phyloP scores from a whole-genome alignment of 768 basidiomycete genomes.

The Lactifluus subvellereus region DNA sequence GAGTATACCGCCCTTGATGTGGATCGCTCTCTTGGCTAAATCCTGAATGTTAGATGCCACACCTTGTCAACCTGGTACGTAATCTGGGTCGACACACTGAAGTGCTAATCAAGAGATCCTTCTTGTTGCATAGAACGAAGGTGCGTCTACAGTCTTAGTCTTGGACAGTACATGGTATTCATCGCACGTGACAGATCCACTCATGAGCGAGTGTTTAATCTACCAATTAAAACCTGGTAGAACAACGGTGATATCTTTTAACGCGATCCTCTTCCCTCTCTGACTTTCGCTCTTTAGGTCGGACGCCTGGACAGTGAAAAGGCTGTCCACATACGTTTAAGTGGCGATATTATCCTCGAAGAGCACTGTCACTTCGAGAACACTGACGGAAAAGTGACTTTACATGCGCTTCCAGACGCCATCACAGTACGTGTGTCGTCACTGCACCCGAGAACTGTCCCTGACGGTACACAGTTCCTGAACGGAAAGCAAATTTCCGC shows the following conservation, averaged over 20 bases:
- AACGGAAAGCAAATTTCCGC: conserved; percentile 86
- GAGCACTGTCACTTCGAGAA: conserved; percentile 94
- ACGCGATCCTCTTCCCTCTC: conserved; percentile 19
- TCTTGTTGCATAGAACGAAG: conserved; percentile 20
- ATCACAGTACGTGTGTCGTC: conserved; percentile 57
- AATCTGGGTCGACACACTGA: conserved; percentile 1
- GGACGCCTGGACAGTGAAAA: conserved; percentile 83
- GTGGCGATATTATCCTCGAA: conserved; percentile 85
- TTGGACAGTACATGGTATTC: background rate
- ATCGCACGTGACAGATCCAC: conserved; percentile 54
- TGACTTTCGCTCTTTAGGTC: conserved; percentile 42
- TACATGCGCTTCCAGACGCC: conserved; percentile 74
- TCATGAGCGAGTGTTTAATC: conserved; percentile 94
- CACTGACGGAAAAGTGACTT: conserved; percentile 72
- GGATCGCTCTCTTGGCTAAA: background rate
- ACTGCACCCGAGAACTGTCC: conserved; percentile 3
- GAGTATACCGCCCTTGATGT: background rate
- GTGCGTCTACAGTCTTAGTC: conserved; percentile 7
- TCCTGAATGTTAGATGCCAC: conserved; percentile 61
- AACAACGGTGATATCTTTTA: conserved; percentile 50
- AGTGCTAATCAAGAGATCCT: background rate
- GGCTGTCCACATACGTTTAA: conserved; percentile 83
- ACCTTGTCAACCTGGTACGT: conserved; percentile 87
- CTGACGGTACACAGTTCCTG: conserved; percentile 55
- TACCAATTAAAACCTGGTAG: conserved; percentile 87